A percentile compares a stretch with the other conserved stretches of the same genome.
Conservation (phyloP, 108 stramenopile genomes). For the Conticribra weissflogii region DNA sequence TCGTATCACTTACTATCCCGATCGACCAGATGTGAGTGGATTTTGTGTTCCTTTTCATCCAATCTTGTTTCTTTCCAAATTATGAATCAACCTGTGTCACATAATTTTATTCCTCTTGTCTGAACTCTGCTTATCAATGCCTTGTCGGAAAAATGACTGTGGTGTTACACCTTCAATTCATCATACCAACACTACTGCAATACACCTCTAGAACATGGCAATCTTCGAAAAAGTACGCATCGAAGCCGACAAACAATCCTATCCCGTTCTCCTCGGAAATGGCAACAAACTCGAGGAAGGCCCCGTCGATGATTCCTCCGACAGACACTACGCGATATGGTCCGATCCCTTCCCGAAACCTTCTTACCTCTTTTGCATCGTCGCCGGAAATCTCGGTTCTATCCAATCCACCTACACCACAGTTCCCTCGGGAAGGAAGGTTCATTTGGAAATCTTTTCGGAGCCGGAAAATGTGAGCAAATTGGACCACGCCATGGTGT, state of each 20-base stretch:
- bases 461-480: slow-evolving; percentile 74
- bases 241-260: slow-evolving; percentile 39
- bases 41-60: no score
- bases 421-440: neutral
- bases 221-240: slow-evolving; percentile 33
- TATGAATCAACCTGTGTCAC: no score
- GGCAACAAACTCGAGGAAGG: slow-evolving; percentile 59
- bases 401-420: slow-evolving; percentile 35
- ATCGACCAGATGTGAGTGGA: slow-evolving; percentile 82
- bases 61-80: no score
- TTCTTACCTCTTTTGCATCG: slow-evolving; percentile 74
- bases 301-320: slow-evolving; percentile 8
- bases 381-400: slow-evolving; percentile 63
- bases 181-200: no score
- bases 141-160: no score
- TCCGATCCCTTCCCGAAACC: slow-evolving; percentile 81
- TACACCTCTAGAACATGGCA: no score
- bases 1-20: slow-evolving; percentile 52
- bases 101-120: no score
- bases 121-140: no score
- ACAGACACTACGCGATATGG: slow-evolving; percentile 75
- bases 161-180: no score
- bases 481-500: slow-evolving; percentile 66
- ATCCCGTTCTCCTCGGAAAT: slow-evolving; percentile 61
- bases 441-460: slow-evolving; percentile 66